Conservation (phyloP, 1,139 yeast species). For the Taiozyma sp. region DNA sequence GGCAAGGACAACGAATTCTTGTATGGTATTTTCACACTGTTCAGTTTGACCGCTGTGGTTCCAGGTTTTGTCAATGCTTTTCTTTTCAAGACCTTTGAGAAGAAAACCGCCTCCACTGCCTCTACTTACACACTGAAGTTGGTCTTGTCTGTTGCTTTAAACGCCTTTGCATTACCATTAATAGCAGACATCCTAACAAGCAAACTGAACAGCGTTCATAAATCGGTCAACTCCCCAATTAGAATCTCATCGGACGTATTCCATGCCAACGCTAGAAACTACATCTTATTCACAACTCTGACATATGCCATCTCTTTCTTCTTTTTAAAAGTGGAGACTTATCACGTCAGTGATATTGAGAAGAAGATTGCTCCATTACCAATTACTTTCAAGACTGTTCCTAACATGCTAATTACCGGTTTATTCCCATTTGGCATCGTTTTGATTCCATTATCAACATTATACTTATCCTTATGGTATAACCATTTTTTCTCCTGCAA, state of each 20-base stretch:
- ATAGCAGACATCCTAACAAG: conserved; percentile 4
- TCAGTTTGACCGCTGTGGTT: conserved; percentile 13
- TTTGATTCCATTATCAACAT: conserved; percentile 20
- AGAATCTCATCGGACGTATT: conserved; percentile 7
- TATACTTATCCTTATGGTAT: conserved; percentile 23
- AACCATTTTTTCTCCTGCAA: conserved; percentile 19
- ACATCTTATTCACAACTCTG: conserved; percentile 6
- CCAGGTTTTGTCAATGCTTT: conserved; percentile 15
- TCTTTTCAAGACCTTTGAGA: conserved; percentile 14
- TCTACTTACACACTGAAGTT: background rate
- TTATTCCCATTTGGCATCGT: conserved; percentile 23
- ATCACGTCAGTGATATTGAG: conserved; percentile 9
- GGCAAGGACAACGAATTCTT: conserved; percentile 13
- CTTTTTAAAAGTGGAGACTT: conserved; percentile 7
- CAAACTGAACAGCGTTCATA: conserved; percentile 11
- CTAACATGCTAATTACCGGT: conserved; percentile 23
- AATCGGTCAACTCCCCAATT: conserved; percentile 18
- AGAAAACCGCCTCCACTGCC: background rate
- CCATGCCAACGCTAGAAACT: conserved; percentile 1
- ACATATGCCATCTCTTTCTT: conserved; percentile 8
- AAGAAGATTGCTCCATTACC: conserved; percentile 18
- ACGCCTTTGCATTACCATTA: conserved; percentile 15
- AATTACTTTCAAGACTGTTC: conserved; percentile 18
- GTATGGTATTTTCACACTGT: conserved; percentile 2
- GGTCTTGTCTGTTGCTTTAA: conserved; percentile 1